Base-by-base conservation (phyloP, 192 early-diverging fungal genomes). In the Entophlyctis helioformis region DNA sequence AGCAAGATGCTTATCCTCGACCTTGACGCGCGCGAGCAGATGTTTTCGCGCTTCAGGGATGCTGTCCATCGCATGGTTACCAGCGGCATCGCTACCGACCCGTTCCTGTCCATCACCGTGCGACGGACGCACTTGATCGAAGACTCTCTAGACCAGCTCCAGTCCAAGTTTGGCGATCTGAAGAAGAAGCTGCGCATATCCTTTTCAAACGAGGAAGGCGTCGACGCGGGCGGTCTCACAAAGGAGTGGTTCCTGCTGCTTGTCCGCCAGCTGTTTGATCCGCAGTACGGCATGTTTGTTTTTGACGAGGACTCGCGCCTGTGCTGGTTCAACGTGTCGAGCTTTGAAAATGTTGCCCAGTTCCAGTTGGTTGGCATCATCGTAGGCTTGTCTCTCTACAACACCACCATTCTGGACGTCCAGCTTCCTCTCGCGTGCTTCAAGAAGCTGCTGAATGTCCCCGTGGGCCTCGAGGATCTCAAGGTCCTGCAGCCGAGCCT, bases 231-330 rank as follows among this genome's bases (percentile, higher is more conserved):
- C 37, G 91, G 91, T 10, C 83, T 95, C 24, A 86, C 87, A 44
- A 92, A 92, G 52, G 91, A 95, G 65, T 95, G 89, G 66, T 91
- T 95, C 50, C 81, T 87, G 42, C 70, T 92, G 21, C 77, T 92
- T 13, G 84, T 92, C 34, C 73, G 86, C 43, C 86, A 92, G 28
- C 69, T 95, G 19, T 89, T 91, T 63, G 83, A 86, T 48, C 67
- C 71, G 8, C 80, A 85, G 51, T 95, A 87, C 57, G 89, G 91
- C 37, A 70, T 64, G 69, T 91, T 87, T 57, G 66, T 55, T 22
- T 85, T 71, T 35, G 84, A 91, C 50, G 86, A 91, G 29, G 86
- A 85, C 42, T 78, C 80, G 33, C 64, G 71, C n/a, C 67, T 85
- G 23, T 81, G 81, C 47, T 95, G 91, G 91, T 91, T 95, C 48